Base-by-base conservation (phyloP, 768 basidiomycete genomes). In the Candolleomyces eurysporus region DNA sequence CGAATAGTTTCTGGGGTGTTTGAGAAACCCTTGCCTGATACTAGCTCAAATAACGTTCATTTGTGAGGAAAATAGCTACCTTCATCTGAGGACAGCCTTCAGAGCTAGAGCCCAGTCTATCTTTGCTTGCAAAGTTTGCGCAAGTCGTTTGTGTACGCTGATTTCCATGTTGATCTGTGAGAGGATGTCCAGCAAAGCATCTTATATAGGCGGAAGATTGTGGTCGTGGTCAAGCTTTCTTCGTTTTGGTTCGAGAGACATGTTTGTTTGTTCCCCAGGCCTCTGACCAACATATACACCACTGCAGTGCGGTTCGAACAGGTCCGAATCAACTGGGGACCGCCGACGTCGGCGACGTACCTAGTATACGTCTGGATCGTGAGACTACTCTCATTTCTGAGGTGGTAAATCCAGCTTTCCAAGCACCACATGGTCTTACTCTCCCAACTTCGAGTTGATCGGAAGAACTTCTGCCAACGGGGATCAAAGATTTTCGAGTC, bases 131-230 rank as follows among this genome's bases (percentile, higher is more conserved):
- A 82, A 63, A 4, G 78, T 78, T 54, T 74, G 67, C 17, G 73
- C 71, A 31, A 84, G 65, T 56, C 78, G 76, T 58, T 76, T 66
- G 51, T 79, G 75, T 19, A 84, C 58, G 6, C 73, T 72, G 45
- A 85, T 81, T 65, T 84, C 83, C 3, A 81, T 67, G 65, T 81
- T 76, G 51, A 85, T 68, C 63, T 84, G 80, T 5, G 69, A 66
- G 26, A 76, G 60, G 36, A 76, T 74, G 50, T 66, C 60, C 42
- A 73, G 55, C 14, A 72, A 13, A 5, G 53, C 46, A 1, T 42
- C 31, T 16, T 39, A 17, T 9, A 43, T 9, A 30, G 48, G 26
- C 13, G 17, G 4, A 39, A 17, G 13, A 21, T n/a, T 32, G 32
- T 22, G 10, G 36, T 11, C 40, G 32, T 36, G 26, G 31, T 49